Evolutionary conservation across 495 filamentous ascomycete genomes (phyloP).

Genomic region (Trichoderma gamsii): DNA sequence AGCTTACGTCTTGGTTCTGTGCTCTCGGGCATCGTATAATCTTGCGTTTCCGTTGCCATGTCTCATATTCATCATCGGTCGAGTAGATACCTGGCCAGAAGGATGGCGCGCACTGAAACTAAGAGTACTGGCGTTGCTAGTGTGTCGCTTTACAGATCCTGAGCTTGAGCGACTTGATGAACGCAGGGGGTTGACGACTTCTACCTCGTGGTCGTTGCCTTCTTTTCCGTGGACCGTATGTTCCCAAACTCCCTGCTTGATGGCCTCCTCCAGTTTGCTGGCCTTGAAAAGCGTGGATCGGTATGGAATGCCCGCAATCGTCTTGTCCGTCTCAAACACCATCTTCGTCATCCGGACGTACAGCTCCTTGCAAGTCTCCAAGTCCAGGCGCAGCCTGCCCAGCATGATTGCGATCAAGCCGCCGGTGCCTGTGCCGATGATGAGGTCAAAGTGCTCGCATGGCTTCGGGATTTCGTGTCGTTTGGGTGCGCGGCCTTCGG

Average conservation of each 20-base stretch:
- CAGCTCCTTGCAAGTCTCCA: conserved; percentile 93
- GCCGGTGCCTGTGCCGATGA: conserved; percentile 89
- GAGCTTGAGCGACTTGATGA: conserved; percentile 35
- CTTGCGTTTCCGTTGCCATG: conserved; percentile 56
- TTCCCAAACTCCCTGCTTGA: conserved; percentile 79
- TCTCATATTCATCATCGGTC: conserved; percentile 42
- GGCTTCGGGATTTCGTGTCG: conserved; percentile 90
- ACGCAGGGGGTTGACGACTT: conserved; percentile 29
- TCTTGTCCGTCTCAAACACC: conserved; percentile 98
- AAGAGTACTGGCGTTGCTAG: conserved; percentile 56
- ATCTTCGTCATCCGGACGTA: conserved; percentile 89
- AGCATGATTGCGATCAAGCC: conserved; percentile 96
- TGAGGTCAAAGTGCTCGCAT: conserved; percentile 97
- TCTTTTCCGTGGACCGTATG: conserved; percentile 77
- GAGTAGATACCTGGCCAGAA: conserved; percentile 26
- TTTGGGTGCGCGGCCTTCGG: conserved; percentile 72
- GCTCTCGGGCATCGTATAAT: conserved; percentile 75
- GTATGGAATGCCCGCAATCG: conserved; percentile 88
- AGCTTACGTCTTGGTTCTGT: conserved; percentile 87
- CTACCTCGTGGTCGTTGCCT: conserved; percentile 56
- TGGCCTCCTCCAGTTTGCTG: conserved; percentile 88
- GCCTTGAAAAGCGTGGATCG: conserved; percentile 93
- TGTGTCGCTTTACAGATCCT: conserved; percentile 35
- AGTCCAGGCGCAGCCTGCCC: conserved; percentile 79
- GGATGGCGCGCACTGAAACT: conserved; percentile 52